Evolutionary conservation across 441 rosid genomes (phyloP).

Genomic region (Mallotus japonicus): DNA sequence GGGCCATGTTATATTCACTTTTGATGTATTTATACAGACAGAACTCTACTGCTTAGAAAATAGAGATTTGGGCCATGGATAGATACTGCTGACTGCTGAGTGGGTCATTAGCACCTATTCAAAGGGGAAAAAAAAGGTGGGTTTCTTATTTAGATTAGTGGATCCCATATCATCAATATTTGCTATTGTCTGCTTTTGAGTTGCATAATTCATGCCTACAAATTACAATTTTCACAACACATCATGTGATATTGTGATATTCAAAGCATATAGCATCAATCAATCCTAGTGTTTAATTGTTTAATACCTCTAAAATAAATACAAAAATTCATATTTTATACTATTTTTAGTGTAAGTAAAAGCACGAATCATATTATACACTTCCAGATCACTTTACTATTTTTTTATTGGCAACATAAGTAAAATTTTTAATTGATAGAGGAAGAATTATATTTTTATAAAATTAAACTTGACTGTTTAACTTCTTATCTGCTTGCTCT

Average conservation of each 20-base stretch:
- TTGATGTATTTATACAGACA: not conserved
- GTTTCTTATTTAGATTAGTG: slow-evolving; percentile 3
- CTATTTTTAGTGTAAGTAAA: no score
- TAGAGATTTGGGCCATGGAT: slow-evolving; percentile 7
- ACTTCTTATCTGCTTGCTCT: fast-evolving
- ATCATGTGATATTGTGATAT: slow-evolving; percentile 17
- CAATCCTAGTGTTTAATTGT: no score
- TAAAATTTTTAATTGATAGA: no score
- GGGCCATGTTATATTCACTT: slow-evolving; percentile 4
- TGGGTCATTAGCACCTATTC: slow-evolving; percentile 3
- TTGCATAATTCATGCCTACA: not conserved
- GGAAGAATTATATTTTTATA: no score
- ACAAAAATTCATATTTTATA: no score
- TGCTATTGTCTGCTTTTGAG: not conserved
- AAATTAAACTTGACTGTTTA: no score
- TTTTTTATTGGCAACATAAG: no score
- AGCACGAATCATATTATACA: no score
- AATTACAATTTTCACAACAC: slow-evolving; percentile 13
- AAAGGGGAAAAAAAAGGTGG: no score
- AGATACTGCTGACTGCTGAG: not conserved
- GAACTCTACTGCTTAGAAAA: not conserved
- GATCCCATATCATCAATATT: slow-evolving; percentile 21
- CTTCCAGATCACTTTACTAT: no score
- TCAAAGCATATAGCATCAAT: no score
- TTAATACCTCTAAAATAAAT: no score